Conservation (phyloP, 495 filamentous ascomycete species). For the Podospora comata region DNA sequence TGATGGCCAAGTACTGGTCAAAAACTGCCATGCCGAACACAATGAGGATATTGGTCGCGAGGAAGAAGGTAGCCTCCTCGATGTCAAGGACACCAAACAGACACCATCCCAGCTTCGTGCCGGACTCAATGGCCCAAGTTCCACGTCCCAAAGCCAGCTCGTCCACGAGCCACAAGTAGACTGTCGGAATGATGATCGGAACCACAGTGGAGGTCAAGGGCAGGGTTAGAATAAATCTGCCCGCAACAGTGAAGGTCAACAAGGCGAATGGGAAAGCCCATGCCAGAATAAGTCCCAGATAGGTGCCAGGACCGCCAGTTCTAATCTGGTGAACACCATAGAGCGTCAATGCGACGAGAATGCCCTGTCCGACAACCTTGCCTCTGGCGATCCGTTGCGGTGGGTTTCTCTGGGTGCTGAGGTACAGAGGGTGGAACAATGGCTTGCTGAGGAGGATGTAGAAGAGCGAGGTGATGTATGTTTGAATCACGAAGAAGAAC, state of each 20-base stretch:
- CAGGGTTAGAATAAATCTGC: constrained; percentile 55
- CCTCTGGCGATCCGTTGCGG: constrained; percentile 18
- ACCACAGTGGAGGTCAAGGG: constrained; percentile 49
- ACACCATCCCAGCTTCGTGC: constrained; percentile 57
- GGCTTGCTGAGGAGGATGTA: constrained; percentile 63
- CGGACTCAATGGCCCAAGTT: constrained; percentile 62
- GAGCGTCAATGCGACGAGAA: constrained; percentile 38
- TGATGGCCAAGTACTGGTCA: constrained; percentile 59
- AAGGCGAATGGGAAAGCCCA: constrained; percentile 64
- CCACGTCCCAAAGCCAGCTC: constrained; percentile 58
- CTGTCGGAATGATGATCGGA: constrained; percentile 59
- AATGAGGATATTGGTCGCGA: constrained; percentile 61
- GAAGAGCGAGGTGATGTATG: constrained; percentile 63
- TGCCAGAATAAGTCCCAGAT: constrained; percentile 62
- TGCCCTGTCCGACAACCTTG: constrained; percentile 42
- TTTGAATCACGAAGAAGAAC: constrained; percentile 75
- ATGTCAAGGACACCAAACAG: constrained; percentile 62
- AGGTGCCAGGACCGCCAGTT: constrained; percentile 48
- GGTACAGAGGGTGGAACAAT: constrained; percentile 54
- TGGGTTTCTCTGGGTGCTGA: constrained; percentile 31
- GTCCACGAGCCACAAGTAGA: constrained; percentile 66
- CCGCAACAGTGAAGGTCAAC: constrained; percentile 58
- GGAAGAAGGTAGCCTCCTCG: constrained; percentile 68
- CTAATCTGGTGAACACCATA: constrained; percentile 41
- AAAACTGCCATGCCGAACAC: constrained; percentile 62